Percentiles rank a stretch among this genome's conserved stretches.
phyloP scores from a whole-genome alignment of 73 alveolate species.

The Paramecium caudatum region DNA sequence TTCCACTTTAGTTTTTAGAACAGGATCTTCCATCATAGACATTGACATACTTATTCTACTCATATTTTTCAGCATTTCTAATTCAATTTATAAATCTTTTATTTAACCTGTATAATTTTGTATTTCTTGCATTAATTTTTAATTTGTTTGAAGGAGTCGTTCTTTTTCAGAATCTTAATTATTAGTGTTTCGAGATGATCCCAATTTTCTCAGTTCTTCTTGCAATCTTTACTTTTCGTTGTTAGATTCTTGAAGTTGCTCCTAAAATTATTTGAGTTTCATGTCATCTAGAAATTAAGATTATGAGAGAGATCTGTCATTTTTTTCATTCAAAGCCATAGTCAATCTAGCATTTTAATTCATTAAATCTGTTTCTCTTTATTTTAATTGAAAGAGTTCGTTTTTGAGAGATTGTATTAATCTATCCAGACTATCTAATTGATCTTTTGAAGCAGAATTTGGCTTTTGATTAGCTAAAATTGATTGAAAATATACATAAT shows the following conservation, averaged over 20 bases:
- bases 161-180: not conserved
- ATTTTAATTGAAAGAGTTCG: conserved; percentile 13
- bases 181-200: not conserved
- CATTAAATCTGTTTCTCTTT: conserved; percentile 55
- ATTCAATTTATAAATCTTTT: conserved; percentile 32
- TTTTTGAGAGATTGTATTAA: conserved; percentile 32
- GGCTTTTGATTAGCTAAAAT: not conserved
- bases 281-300: conserved; percentile 23
- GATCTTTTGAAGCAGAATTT: conserved; percentile 14
- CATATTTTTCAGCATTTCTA: conserved; percentile 8
- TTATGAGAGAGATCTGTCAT: conserved; percentile 23
- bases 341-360: conserved; percentile 31
- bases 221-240: not conserved
- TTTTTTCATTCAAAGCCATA: conserved; percentile 56
- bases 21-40: conserved; percentile 71
- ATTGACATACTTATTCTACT: conserved; percentile 65
- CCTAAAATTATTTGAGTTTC: conserved; percentile 2
- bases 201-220: conserved; percentile 20
- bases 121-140: conserved; percentile 44
- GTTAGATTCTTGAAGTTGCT: not conserved
- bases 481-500: not conserved
- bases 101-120: not conserved
- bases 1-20: not conserved
- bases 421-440: conserved; percentile 44
- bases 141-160: not conserved